These are phyloP conservation scores for Guadua angustifolia DNA, from an alignment of 176 grass and related monocot genomes.

Conservation along the genomic window DNA sequence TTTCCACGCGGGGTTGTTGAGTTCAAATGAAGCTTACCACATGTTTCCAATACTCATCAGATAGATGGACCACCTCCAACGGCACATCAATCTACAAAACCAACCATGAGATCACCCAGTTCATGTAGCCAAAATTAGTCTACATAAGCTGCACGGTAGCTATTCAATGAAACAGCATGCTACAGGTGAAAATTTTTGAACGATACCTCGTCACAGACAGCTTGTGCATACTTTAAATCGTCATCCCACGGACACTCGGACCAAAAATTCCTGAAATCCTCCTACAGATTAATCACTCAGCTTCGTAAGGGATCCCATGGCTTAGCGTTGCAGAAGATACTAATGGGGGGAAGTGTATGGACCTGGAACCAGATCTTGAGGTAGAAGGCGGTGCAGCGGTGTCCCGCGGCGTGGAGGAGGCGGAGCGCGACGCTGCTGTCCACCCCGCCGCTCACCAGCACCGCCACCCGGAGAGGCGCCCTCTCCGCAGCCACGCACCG, in stretches of 20 bases:
- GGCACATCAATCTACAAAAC: constrained; percentile 70
- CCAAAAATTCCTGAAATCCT: constrained; percentile 98
- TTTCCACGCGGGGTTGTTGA: not conserved
- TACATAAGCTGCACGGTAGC: not conserved
- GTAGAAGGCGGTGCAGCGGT: constrained; percentile 89
- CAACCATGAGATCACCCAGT: not conserved
- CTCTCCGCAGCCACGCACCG: constrained; percentile 54
- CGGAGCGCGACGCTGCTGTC: constrained; percentile 95
- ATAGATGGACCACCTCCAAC: constrained; percentile 91
- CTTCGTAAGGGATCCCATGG: not conserved
- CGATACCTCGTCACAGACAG: constrained; percentile 84
- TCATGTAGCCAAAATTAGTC: constrained; percentile 1
- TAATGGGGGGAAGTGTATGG: not conserved
- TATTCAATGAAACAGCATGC: constrained; percentile 21
- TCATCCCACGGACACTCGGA: constrained; percentile 99
- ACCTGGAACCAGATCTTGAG: constrained; percentile 99
- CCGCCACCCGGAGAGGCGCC: constrained; percentile 59
- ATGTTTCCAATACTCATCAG: constrained; percentile 96
- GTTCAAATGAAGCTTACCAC: constrained; percentile 59
- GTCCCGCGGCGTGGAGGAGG: constrained; percentile 86
- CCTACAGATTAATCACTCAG: constrained; percentile 54
- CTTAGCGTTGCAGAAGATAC: not conserved
- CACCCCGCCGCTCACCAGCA: constrained; percentile 91
- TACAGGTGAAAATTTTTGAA: constrained; percentile 9
- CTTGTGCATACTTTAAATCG: constrained; percentile 84